Evolutionary conservation across 2,329 filamentous ascomycete species (phyloP), one percentile per base, ranked within the genome.

Genomic region (Fusarium udum): DNA sequence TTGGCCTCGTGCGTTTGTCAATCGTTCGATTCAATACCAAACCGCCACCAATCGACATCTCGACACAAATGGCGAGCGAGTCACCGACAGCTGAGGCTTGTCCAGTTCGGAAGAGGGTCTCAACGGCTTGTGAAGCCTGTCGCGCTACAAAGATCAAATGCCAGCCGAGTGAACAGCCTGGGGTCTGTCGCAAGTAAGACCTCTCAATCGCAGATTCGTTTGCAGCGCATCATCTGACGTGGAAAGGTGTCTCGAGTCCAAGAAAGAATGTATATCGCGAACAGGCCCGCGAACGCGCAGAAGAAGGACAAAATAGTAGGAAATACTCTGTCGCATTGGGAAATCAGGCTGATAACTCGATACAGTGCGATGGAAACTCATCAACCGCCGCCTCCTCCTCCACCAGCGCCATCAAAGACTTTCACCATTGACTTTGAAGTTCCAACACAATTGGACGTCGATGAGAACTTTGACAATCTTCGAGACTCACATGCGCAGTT

Each of bases 391-490:
- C 69, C 67, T 18, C 79, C 26, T 80, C 65, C 71, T 28, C 67
- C 69, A 31, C 37, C 81, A 2, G 78, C 85, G 7, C 84, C 84
- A 2, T 84, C 85, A 72, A 85, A 85, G 81, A 88, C 84, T 22
- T 87, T 88, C 75, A 86, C 83, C 74, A 87, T 88, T 75, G 84
- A 89, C 80, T 87, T 87, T 76, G 81, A 83, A 61, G 82, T 89
- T 75, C 80, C 84, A 0, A 79, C 78, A 11, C 79, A 77, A 39
- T 78, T 83, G 11, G 83, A 86, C 15, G 72, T 80, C 2, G 79
- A 80, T 28, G 81, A 83, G 55, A 80, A 79, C 64, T 81, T 87
- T 40, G 84, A 87, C 28, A 75, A 75, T 3, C 79, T 89, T 11
- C 82, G 84, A 13, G 80, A 83, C 26, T 78, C 79, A 4, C 87